A percentile compares a stretch with the other conserved stretches of the same genome.
phyloP scores from a whole-genome alignment of 192 early-diverging fungal species.

The Oehlia diaphana region DNA sequence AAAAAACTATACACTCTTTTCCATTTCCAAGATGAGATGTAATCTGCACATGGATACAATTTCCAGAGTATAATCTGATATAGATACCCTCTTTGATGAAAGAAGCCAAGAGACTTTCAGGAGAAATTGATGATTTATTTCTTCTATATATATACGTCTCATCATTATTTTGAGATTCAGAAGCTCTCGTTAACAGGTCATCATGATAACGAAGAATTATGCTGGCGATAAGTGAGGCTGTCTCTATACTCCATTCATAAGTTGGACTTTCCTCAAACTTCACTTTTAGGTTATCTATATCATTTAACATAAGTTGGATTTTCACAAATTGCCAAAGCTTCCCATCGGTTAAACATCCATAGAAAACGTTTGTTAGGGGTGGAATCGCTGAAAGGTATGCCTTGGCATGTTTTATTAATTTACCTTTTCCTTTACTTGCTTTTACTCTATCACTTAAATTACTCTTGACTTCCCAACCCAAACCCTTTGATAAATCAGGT shows the following conservation, averaged over 20 bases:
- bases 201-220: not conserved
- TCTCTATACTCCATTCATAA: slow-evolving; percentile 3
- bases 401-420: too few relatives aligned
- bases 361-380: too few relatives aligned
- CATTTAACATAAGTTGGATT: slow-evolving; percentile 9
- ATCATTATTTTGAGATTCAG: slow-evolving; percentile 27
- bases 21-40: slow-evolving; percentile 15
- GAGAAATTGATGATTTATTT: slow-evolving; percentile 20
- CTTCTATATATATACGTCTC: slow-evolving; percentile 17
- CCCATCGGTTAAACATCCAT: slow-evolving; percentile 19
- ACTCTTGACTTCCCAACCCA: too few relatives aligned
- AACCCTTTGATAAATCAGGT: slow-evolving; percentile 25
- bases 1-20: slow-evolving; percentile 27
- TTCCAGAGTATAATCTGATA: slow-evolving; percentile 28
- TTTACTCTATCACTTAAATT: too few relatives aligned
- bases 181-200: not conserved
- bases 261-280: slow-evolving; percentile 10
- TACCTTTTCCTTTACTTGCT: too few relatives aligned
- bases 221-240: not conserved
- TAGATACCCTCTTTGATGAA: slow-evolving; percentile 13
- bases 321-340: slow-evolving; percentile 15
- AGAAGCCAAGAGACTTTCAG: slow-evolving; percentile 30
- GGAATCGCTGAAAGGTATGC: too few relatives aligned
- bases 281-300: not conserved
- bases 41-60: slow-evolving; percentile 23